Conservation (phyloP, 345 rosid genomes). For the Populus simonii region DNA sequence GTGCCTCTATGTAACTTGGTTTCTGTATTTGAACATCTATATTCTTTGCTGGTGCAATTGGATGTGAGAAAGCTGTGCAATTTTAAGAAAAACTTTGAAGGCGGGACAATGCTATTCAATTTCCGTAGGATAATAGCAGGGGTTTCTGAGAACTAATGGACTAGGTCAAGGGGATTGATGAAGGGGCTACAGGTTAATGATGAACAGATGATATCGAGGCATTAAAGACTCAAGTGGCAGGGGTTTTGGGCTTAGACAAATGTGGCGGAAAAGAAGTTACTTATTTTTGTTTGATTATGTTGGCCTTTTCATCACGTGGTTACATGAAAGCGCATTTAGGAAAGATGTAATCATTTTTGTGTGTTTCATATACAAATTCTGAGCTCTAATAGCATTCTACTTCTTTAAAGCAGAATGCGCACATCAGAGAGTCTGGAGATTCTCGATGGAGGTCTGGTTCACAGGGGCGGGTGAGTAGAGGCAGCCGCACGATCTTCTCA, state of each 20-base stretch:
- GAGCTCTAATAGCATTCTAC: slow-evolving; percentile 6
- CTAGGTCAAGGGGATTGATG: neutral
- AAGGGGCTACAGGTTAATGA: neutral
- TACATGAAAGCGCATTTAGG: neutral
- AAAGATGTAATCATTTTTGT: slow-evolving; percentile 4
- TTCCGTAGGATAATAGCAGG: neutral
- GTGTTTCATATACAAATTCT: slow-evolving; percentile 8
- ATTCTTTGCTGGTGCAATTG: neutral
- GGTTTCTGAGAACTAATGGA: neutral
- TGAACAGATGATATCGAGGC: neutral
- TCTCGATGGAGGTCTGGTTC: slow-evolving; percentile 66
- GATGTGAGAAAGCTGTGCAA: neutral
- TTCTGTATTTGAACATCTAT: neutral
- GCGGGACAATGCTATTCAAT: neutral
- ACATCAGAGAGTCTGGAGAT: slow-evolving; percentile 66
- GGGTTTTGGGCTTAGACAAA: slow-evolving; percentile 4
- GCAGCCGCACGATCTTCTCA: slow-evolving; percentile 48
- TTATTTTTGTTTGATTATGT: neutral
- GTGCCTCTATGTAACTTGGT: neutral
- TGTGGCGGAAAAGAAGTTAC: neutral
- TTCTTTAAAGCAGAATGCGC: slow-evolving; percentile 43
- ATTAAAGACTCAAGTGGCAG: neutral
- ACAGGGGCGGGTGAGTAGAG: slow-evolving; percentile 60
- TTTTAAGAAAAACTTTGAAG: neutral
- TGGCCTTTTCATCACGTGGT: neutral